These are phyloP conservation scores for Cladosporium austrohemisphaericum DNA, from an alignment of 2,329 filamentous ascomycete species.

Conservation along the genomic window DNA sequence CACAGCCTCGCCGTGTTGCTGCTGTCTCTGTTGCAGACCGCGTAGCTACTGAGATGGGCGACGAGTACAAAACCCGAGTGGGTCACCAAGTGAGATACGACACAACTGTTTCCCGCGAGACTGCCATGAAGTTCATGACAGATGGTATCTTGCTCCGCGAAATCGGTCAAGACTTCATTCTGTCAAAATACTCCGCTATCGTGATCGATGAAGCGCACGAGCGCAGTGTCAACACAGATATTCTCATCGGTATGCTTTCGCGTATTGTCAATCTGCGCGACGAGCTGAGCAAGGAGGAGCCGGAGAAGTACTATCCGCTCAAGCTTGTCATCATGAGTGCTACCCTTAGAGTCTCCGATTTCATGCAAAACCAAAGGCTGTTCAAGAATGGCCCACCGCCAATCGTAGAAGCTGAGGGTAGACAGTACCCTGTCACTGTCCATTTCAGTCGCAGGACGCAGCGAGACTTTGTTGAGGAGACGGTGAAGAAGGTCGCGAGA, in stretches of 20 bases:
- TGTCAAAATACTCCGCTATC: conserved; percentile 87
- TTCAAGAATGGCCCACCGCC: conserved; percentile 71
- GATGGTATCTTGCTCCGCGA: conserved; percentile 93
- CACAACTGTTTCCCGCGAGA: conserved; percentile 72
- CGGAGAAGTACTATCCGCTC: conserved; percentile 65
- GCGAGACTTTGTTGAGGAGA: conserved; percentile 86
- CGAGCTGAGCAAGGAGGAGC: conserved; percentile 68
- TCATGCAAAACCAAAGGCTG: conserved; percentile 76
- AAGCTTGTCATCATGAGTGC: conserved; percentile 99
- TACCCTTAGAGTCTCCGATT: conserved; percentile 83
- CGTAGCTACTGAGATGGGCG: conserved; percentile 77
- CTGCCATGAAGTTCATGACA: conserved; percentile 97
- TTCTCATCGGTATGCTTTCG: conserved; percentile 95
- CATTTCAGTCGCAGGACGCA: conserved; percentile 84
- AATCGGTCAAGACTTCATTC: conserved; percentile 79
- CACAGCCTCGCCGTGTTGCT: conserved; percentile 89
- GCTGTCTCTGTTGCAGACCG: conserved; percentile 96
- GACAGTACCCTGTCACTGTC: conserved; percentile 83
- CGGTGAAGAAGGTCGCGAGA: conserved; percentile 78
- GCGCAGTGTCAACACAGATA: conserved; percentile 94
- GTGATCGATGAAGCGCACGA: conserved; percentile 97
- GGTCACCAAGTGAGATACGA: conserved; percentile 94
- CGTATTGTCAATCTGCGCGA: conserved; percentile 81
- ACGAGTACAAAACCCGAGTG: conserved; percentile 67
- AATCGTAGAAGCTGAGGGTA: conserved; percentile 82